Conservation (phyloP, 2,329 filamentous ascomycete genomes). For the Fusarium sp. region DNA sequence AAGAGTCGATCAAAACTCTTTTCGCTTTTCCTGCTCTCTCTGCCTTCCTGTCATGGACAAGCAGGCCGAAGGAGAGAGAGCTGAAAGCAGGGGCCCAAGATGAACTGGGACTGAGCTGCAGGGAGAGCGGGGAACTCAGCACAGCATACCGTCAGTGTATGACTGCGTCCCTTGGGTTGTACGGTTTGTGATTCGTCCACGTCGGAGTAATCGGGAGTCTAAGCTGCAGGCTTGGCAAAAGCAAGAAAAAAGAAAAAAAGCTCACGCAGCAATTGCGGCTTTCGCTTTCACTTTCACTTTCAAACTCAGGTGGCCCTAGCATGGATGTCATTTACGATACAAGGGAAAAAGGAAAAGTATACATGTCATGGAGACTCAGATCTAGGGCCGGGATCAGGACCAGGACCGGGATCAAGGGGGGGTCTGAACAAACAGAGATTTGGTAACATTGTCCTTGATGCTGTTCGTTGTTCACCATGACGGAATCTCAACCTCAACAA, state of each 20-base stretch:
- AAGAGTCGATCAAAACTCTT: slow-evolving; percentile 1
- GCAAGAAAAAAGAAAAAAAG: slow-evolving; percentile 1
- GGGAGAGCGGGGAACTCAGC: slow-evolving; percentile 38
- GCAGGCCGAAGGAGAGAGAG: slow-evolving; percentile 19
- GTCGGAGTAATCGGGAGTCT: slow-evolving; percentile 15
- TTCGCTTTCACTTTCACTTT: slow-evolving; percentile 3
- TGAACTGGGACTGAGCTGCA: slow-evolving; percentile 28
- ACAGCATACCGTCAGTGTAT: background rate
- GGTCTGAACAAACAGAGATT: background rate
- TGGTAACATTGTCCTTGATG: background rate
- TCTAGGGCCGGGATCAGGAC: background rate
- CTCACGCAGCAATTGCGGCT: slow-evolving; percentile 3
- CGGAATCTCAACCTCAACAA: background rate
- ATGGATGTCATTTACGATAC: background rate
- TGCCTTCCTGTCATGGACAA: slow-evolving; percentile 32
- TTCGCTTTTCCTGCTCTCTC: slow-evolving; percentile 1
- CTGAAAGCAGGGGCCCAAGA: slow-evolving; percentile 31
- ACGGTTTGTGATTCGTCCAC: slow-evolving; percentile 22
- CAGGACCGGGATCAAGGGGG: background rate
- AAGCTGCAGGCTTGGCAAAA: slow-evolving; percentile 26
- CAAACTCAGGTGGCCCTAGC: no score
- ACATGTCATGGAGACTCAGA: slow-evolving; percentile 7
- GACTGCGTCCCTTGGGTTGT: slow-evolving; percentile 13
- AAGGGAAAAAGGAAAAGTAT: slow-evolving; percentile 16
- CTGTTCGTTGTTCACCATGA: background rate